Evolutionary conservation across 805 yeast genomes (phyloP).

Genomic region (Wickerhamomyces sydowiorum): DNA sequence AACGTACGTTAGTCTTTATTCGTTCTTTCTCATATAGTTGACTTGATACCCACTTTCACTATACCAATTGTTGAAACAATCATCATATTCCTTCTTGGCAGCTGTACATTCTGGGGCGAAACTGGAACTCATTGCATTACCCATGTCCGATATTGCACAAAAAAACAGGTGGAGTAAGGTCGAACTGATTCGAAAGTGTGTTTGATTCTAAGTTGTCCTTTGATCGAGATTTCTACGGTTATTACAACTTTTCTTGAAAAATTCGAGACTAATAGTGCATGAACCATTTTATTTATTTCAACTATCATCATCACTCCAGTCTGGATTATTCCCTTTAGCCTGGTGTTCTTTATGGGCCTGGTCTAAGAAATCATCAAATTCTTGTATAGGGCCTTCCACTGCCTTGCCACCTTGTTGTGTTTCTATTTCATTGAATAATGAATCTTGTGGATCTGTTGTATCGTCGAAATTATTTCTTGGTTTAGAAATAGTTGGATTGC

Average conservation of each 20-base stretch:
- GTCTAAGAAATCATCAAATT: slow-evolving; percentile 20
- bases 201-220: neutral
- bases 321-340: slow-evolving; percentile 1
- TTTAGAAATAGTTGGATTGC: neutral
- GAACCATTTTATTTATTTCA: neutral
- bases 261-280: neutral
- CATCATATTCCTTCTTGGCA: slow-evolving; percentile 79
- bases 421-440: slow-evolving; percentile 3
- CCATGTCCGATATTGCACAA: slow-evolving; percentile 44
- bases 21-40: neutral
- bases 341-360: slow-evolving; percentile 3
- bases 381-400: slow-evolving; percentile 4
- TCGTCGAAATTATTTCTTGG: neutral
- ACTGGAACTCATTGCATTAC: slow-evolving; percentile 73
- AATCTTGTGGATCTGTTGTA: slow-evolving; percentile 1
- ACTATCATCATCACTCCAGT: slow-evolving; percentile 17
- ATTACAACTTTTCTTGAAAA: no score
- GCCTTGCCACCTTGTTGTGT: slow-evolving; percentile 1
- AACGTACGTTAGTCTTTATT: neutral
- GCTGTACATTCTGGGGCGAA: slow-evolving; percentile 97
- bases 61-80: slow-evolving; percentile 94
- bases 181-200: no score
- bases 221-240: neutral
- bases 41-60: slow-evolving; percentile 53
- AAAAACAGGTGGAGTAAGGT: neutral